Evolutionary conservation across 768 basidiomycete genomes (phyloP).

Genomic region (Jaapia argillacea): DNA sequence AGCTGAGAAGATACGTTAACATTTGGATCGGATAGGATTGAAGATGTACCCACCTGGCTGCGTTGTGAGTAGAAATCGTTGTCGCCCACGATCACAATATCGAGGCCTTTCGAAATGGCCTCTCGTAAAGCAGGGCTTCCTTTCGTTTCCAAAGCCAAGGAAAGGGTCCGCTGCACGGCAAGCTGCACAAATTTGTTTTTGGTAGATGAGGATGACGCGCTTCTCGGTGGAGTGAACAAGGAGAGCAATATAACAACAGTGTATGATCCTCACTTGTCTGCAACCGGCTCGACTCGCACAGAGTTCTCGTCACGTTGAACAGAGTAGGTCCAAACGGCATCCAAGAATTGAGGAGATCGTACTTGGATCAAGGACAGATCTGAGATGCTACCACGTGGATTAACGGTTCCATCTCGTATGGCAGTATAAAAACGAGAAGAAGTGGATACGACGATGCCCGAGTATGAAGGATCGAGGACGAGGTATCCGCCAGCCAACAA

Average conservation of each 20-base stretch:
- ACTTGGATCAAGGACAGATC: slow-evolving; percentile 47
- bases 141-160: slow-evolving; percentile 53
- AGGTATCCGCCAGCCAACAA: slow-evolving; percentile 95
- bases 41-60: slow-evolving; percentile 43
- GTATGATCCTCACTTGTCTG: slow-evolving; percentile 11
- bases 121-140: slow-evolving; percentile 31
- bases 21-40: background rate
- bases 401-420: slow-evolving; percentile 27
- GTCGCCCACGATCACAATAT: slow-evolving; percentile 81
- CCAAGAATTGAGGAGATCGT: slow-evolving; percentile 84
- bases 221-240: slow-evolving; percentile 4
- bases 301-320: slow-evolving; percentile 23
- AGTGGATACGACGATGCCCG: slow-evolving; percentile 85
- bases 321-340: slow-evolving; percentile 67
- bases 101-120: slow-evolving; percentile 43
- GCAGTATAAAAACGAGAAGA: slow-evolving; percentile 91
- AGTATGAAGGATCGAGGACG: slow-evolving; percentile 80
- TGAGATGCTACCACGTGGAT: slow-evolving; percentile 9
- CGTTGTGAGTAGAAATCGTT: slow-evolving; percentile 98
- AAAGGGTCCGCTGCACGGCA: slow-evolving; percentile 70
- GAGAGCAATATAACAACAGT: background rate
- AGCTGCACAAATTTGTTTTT: slow-evolving; percentile 92
- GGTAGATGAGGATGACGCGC: slow-evolving; percentile 17
- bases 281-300: slow-evolving; percentile 19
- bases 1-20: slow-evolving; percentile 35